Conservation (phyloP, 495 filamentous ascomycete species). For the Lasiosphaeria hispida region DNA sequence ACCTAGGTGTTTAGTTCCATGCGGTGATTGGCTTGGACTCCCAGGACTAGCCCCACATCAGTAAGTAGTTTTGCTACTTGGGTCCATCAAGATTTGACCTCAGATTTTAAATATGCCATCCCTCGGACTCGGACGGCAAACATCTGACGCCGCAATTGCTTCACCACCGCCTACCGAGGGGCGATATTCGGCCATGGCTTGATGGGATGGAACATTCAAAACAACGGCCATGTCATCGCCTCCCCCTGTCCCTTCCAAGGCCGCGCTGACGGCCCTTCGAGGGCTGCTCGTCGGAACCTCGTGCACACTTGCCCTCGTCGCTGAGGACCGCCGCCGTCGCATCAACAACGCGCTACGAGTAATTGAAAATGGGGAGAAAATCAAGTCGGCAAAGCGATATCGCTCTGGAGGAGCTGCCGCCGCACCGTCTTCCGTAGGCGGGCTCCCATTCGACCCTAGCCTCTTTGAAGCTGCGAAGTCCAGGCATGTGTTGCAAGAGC, state of each 20-base stretch:
- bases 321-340: constrained; percentile 53
- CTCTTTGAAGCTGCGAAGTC: neutral
- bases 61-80: no score
- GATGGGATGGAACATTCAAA: constrained; percentile 26
- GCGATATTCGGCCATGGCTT: constrained; percentile 20
- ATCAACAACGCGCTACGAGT: constrained; percentile 45
- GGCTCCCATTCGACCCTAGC: constrained; percentile 19
- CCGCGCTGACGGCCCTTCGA: constrained; percentile 51
- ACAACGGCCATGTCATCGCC: constrained; percentile 38
- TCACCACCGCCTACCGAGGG: neutral
- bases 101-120: no score
- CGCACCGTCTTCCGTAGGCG: constrained; percentile 49
- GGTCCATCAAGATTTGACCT: no score
- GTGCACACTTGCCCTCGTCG: constrained; percentile 50
- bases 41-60: no score
- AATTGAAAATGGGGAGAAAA: constrained; percentile 45
- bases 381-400: constrained; percentile 44
- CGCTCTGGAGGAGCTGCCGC: constrained; percentile 18
- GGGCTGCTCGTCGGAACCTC: constrained; percentile 52
- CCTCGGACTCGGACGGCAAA: neutral
- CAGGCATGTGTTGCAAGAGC: neutral
- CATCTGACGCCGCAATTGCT: neutral
- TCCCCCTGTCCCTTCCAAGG: constrained; percentile 53
- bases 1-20: no score
- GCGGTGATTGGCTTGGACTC: no score